Base-by-base conservation (phyloP, 169 alveolate genomes). In the Miamiensis avidus region DNA sequence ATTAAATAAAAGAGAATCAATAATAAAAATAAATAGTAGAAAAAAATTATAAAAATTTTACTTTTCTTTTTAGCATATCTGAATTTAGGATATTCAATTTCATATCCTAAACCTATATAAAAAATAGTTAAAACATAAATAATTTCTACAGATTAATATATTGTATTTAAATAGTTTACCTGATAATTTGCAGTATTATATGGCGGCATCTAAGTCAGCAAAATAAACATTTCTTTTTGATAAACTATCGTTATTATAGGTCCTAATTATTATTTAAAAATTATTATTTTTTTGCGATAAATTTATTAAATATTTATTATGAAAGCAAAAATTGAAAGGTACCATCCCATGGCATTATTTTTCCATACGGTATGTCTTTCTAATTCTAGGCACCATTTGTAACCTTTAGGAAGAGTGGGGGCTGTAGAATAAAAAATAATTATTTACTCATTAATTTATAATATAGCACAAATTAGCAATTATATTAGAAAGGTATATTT, bases 201-300 rank as follows among this genome's bases (percentile, higher is more conserved):
- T 79, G 65, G 84, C 84, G 64, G 34, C 75, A 49, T 79, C 84
- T 28, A 79, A 65, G 16, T 75, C 29, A 26, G 75, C n/a, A 72
- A 79, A 79, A 31, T 79, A 49, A 72, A 34, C 31, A 29, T 79
- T 79, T 79, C 84, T 79, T 29, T 79, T 79, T 1, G 84, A 79
- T 33, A 79, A 79, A 79, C 76, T 79, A 79, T 79, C 84, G 31
- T 74, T 76, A 31, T 64, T 79, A 31, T 33, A 77, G 0, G 82
- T 33, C 82, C 82, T 77, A 29, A 33, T 25, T 25, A 33, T 77
- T 33, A 31, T 6, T 34, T 31, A 11, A 26, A 77, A 25, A 0
- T 16, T 31, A 25, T 31, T 0, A 32, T 0, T 16, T 77, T 77
- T 25, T 73, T n/a, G 1, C 6, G 4, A 11, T 49, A 49, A 49